Evolutionary conservation across 495 filamentous ascomycete genomes (phyloP).

Genomic region (Ramalina intermedia): DNA sequence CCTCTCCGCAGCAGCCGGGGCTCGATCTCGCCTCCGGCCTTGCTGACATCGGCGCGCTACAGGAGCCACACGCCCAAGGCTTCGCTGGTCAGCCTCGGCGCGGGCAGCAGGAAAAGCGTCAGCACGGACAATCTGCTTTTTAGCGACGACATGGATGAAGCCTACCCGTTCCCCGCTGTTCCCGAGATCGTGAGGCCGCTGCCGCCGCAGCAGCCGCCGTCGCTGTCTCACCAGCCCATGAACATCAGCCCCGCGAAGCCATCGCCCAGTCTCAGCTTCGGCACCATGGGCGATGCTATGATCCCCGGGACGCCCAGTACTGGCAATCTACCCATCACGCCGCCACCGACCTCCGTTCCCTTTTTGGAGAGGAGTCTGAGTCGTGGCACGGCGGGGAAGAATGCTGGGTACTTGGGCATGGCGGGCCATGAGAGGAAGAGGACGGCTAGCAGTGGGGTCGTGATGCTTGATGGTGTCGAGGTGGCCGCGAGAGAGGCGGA

Average conservation of each 20-base stretch:
- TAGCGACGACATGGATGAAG: not conserved
- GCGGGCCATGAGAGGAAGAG: conserved; percentile 12
- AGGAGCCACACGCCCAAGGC: not conserved
- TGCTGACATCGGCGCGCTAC: not conserved
- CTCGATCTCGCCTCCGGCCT: not conserved
- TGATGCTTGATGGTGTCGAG: conserved; percentile 35
- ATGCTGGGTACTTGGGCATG: not conserved
- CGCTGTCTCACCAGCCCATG: not conserved
- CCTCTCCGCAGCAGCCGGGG: conserved; percentile 1
- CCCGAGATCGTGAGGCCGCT: not conserved
- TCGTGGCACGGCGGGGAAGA: not conserved
- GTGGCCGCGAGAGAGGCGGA: conserved; percentile 31
- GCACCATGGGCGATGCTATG: conserved; percentile 6
- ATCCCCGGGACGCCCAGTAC: conserved; percentile 12
- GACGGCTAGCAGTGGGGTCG: conserved; percentile 13
- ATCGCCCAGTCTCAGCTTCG: conserved; percentile 14
- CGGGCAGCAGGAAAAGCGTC: not conserved
- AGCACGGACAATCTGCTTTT: conserved; percentile 6
- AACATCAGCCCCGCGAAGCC: conserved; percentile 3
- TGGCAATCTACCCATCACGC: conserved; percentile 10
- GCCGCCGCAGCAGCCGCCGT: not conserved
- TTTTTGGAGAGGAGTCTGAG: not conserved
- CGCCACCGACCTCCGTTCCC: conserved; percentile 4
- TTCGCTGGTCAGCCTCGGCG: not conserved
- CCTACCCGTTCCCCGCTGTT: conserved; percentile 6